Evolutionary conservation across 2,329 filamentous ascomycete species (phyloP), one percentile per base, ranked within the genome.

Genomic region (Drechslerella dactyloides): DNA sequence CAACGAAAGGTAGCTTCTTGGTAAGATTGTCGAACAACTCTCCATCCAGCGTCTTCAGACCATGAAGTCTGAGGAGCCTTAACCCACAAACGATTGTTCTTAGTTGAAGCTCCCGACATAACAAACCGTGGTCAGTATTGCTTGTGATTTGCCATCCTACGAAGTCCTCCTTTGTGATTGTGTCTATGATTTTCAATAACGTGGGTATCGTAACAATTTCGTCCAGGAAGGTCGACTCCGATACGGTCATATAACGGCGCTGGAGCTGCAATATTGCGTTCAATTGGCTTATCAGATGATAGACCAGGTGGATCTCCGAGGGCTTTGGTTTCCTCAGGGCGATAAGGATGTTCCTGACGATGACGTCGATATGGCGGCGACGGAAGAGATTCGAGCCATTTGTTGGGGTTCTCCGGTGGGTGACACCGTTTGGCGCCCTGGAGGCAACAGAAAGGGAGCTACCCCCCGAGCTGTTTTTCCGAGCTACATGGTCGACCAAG

Each of bases 291-390:
- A 73, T 68, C n/a, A 73, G 62, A 42, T 73, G 69, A 53, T 73
- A 73, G 15, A 73, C 69, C 19, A 73, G 58, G 56, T 66, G 63
- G 2, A 73, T 68, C 42, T 73, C 69, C 8, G 69, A 66, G 10
- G 61, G 62, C 33, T 73, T 73, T 1, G 69, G 69, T 56, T 73
- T 73, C 27, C 63, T 62, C 17, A 73, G 30, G 24, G 69, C 69
- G 55, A 73, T 73, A 15, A 73, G 69, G 52, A 73, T 73, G 21
- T 73, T 73, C 30, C 69, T 61, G 27, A 73, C 69, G 27, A 73
- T 73, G 19, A 68, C 63, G 52, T 73, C 69, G 69, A 73, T 73
- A 63, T 73, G 69, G 23, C 69, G 61, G 24, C 69, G 61, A 35
- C 69, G 69, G 61, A 73, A 73, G 40, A 73, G 69, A 33, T 73